Evolutionary conservation across 768 basidiomycete genomes (phyloP), one percentile per base, ranked within the genome.

Genomic region (Hygrophoropsis aurantiaca): DNA sequence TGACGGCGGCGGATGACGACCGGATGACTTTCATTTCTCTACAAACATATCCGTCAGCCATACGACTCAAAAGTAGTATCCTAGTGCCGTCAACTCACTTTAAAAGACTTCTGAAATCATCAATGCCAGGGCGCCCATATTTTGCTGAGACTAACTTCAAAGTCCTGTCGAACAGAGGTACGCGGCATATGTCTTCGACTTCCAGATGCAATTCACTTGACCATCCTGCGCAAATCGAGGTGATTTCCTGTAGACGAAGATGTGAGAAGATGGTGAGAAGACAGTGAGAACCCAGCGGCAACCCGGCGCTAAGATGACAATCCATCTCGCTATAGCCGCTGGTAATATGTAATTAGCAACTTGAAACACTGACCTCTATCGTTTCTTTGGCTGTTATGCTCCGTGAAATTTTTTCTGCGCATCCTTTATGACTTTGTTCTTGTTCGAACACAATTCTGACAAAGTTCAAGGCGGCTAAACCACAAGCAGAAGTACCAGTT

Each of bases 391-490:
- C 45, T n/a, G 34, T 52, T 36, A 65, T 42, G 4, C 15, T 33
- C 21, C 15, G 21, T 37, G 62, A 37, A 41, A 54, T 58, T 11
- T 42, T 49, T 30, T 63, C 57, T 4, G 40, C 0, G 7, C 52
- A 42, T 9, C 30, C 46, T 32, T 21, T 36, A 10, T 7, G 47
- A 18, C 38, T 26, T 7, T 53, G 40, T 8, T 61, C 57, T 21
- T 61, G 52, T n/a, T 55, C 58, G 26, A 82, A 72, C 8, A 74
- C 67, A 6, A 80, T 54, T 43, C 82, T 70, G 10, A 77, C 80
- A 50, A 81, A 84, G 57, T 86, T 85, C 57, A 86, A 62, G 2
- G 80, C 78, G 19, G 85, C 84, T 20, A 87, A 70, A 15, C 85
- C 85, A 50, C 84, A 87, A 2, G 83, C 74, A 34, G 84, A 78